A percentile compares a stretch with the other conserved stretches of the same genome.
These are phyloP conservation scores for Omphalotus guepiniiformis DNA, from an alignment of 768 basidiomycete species.

Conservation along the genomic window DNA sequence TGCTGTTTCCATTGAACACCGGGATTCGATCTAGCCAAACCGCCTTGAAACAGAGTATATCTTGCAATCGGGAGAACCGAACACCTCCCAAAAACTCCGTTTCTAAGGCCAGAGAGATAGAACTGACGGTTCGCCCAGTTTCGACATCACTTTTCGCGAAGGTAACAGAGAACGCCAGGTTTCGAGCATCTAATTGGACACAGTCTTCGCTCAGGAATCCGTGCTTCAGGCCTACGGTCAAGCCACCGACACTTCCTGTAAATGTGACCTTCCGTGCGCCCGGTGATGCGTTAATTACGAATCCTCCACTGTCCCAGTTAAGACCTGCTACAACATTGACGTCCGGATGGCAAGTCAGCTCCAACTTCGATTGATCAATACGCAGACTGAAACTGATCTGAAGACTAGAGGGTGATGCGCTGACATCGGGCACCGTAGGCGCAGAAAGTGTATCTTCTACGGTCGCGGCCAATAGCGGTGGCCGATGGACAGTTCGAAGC, in stretches of 20 bases:
- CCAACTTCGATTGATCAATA: slow-evolving; percentile 85
- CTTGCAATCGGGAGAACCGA: slow-evolving; percentile 83
- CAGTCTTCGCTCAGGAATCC: slow-evolving; percentile 83
- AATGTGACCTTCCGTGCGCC: slow-evolving; percentile 69
- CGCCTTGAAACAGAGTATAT: slow-evolving; percentile 91
- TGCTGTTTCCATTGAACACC: slow-evolving; percentile 47
- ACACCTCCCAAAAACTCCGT: slow-evolving; percentile 80
- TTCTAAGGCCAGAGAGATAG: slow-evolving; percentile 74
- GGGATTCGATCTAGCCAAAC: slow-evolving; percentile 92
- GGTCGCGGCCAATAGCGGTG: slow-evolving; percentile 7
- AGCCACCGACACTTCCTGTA: slow-evolving; percentile 74
- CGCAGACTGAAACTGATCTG: slow-evolving; percentile 84
- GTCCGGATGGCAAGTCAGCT: slow-evolving; percentile 85
- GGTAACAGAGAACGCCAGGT: slow-evolving; percentile 73
- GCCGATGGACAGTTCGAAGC: slow-evolving; percentile 48
- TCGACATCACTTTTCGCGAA: slow-evolving; percentile 50
- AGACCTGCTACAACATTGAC: slow-evolving; percentile 88
- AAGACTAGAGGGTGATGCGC: slow-evolving; percentile 36
- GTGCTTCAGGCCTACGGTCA: slow-evolving; percentile 79
- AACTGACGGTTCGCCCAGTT: slow-evolving; percentile 35
- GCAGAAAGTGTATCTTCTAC: not conserved
- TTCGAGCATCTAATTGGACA: slow-evolving; percentile 73
- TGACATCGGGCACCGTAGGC: not conserved
- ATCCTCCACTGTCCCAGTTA: slow-evolving; percentile 94
- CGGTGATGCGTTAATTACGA: slow-evolving; percentile 74